These are phyloP conservation scores for Pyracantha coccinea DNA, from an alignment of 331 rosid genomes.

Conservation along the genomic window DNA sequence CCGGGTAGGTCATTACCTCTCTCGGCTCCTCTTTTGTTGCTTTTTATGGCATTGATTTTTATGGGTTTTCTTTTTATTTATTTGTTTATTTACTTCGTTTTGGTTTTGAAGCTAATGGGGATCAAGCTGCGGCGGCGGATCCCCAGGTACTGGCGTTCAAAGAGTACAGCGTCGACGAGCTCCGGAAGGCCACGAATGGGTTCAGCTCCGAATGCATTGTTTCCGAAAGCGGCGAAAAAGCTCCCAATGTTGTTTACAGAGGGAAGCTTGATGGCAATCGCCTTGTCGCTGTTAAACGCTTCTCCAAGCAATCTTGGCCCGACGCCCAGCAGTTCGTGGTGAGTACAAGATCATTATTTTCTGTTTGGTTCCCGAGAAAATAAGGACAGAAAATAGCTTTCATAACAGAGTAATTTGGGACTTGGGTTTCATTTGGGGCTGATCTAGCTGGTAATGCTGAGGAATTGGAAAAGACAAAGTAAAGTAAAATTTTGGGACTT, in stretches of 20 bases:
- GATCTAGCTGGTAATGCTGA: conserved; percentile 1
- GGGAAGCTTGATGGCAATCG: conserved; percentile 59
- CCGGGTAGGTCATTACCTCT: conserved; percentile 34
- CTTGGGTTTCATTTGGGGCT: not conserved
- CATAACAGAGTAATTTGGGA: not conserved
- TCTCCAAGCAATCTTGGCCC: conserved; percentile 78
- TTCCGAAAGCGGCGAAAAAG: conserved; percentile 80
- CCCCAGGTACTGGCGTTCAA: conserved; percentile 42
- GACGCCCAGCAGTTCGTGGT: conserved; percentile 80
- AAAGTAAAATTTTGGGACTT: not conserved
- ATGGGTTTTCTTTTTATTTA: not conserved
- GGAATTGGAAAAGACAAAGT: not conserved
- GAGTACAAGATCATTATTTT: conserved; percentile 5
- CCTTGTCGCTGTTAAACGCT: conserved; percentile 63
- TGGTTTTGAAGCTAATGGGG: conserved; percentile 45
- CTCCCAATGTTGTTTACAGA: conserved; percentile 71
- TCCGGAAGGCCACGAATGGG: conserved; percentile 62
- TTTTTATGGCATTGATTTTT: not conserved
- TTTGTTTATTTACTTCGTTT: not conserved
- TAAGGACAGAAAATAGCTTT: conserved; percentile 1
- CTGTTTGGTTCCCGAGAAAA: conserved; percentile 9
- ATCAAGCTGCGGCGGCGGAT: conserved; percentile 28
- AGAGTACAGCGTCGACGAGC: conserved; percentile 52
- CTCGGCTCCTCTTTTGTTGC: not conserved
- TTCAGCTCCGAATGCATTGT: conserved; percentile 55